Conservation (phyloP, 257 asterid species). For the Salvia rosmarinus region DNA sequence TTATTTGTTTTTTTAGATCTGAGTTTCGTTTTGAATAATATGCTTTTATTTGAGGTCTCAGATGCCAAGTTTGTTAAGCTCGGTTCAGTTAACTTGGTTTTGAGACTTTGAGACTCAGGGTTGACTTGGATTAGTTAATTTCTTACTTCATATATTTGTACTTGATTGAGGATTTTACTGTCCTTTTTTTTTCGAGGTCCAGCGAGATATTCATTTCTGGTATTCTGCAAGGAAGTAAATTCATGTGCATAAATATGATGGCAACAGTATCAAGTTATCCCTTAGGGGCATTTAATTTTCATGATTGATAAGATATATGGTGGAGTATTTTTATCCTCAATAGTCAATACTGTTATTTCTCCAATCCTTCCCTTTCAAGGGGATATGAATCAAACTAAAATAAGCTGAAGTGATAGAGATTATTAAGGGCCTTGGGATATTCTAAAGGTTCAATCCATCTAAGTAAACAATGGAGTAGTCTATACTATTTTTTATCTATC, state of each 20-base stretch:
- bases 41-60: not conserved
- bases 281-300: too few species aligned
- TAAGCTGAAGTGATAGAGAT: too few species aligned
- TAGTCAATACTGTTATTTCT: too few species aligned
- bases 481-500: too few species aligned
- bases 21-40: constrained; percentile 2
- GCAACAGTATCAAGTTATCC: not conserved
- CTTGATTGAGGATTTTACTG: not conserved
- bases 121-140: constrained; percentile 33
- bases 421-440: too few species aligned
- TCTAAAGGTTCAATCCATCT: too few species aligned
- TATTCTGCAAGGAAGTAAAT: not conserved
- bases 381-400: too few species aligned
- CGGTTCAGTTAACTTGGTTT: constrained; percentile 4
- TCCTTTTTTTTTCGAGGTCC: constrained; percentile 1
- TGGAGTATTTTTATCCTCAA: too few species aligned
- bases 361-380: too few species aligned
- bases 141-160: not conserved
- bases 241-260: not conserved
- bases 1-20: constrained; percentile 28
- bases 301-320: too few species aligned
- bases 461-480: too few species aligned
- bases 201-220: not conserved
- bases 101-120: constrained; percentile 30
- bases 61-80: constrained; percentile 18